Evolutionary conservation across 768 basidiomycete species (phyloP).

Genomic region (Rhodotorula toruloides): DNA sequence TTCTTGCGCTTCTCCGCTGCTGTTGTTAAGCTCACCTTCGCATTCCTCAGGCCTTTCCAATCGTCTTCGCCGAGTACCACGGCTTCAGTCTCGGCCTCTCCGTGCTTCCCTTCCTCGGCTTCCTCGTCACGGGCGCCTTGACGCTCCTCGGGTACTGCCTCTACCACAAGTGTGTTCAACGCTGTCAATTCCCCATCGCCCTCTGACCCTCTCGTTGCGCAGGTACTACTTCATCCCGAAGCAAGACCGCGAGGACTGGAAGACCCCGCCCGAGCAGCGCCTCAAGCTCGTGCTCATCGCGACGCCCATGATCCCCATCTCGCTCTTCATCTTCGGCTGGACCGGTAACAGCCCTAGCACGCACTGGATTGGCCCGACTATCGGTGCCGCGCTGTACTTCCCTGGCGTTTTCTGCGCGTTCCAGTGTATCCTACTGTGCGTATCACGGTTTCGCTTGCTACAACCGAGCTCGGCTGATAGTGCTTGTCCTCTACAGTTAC

Average conservation of each 20-base stretch:
- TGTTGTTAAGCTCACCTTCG: too few species aligned
- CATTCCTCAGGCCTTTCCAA: conserved; percentile 45
- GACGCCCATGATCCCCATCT: conserved; percentile 13
- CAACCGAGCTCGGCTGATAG: background rate
- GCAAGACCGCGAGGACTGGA: conserved; percentile 1
- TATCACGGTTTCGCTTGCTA: background rate
- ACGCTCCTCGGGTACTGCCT: conserved; percentile 27
- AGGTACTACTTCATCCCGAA: conserved; percentile 26
- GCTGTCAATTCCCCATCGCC: too few species aligned
- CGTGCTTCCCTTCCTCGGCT: conserved; percentile 42
- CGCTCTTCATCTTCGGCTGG: conserved; percentile 29
- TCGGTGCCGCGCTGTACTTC: conserved; percentile 34
- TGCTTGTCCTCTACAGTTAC: background rate
- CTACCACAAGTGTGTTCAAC: conserved; percentile 35
- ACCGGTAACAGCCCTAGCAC: conserved; percentile 7
- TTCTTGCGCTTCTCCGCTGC: too few species aligned
- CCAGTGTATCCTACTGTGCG: conserved; percentile 25
- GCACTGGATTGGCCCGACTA: conserved; percentile 35
- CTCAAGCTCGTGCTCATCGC: conserved; percentile 34
- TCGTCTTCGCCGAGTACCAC: conserved; percentile 44
- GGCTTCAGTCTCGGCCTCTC: conserved; percentile 36
- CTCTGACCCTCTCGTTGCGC: too few species aligned
- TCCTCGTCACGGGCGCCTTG: conserved; percentile 40
- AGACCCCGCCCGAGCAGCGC: conserved; percentile 26
- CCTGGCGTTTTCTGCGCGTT: conserved; percentile 29